Evolutionary conservation across 345 rosid species (phyloP), one percentile per base, ranked within the genome.

Genomic region (Excoecaria agallocha): DNA sequence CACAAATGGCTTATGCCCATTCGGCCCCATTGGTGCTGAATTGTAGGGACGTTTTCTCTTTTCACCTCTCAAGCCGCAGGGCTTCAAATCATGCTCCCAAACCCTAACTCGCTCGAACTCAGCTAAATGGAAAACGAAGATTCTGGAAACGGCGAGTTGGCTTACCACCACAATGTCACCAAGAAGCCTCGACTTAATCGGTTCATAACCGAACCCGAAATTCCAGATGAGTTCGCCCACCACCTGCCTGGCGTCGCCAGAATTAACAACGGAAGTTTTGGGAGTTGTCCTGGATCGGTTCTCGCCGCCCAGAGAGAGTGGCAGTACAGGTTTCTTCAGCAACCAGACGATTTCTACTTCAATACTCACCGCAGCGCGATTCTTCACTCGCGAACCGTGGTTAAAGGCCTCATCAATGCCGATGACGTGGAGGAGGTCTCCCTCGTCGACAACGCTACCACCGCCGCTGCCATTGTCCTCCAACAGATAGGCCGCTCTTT

Each of bases 201-300:
- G 12, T 49, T n/a, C 63, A 74, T 88, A 50, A 68, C 88, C 51
- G 90, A 81, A 10, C 15, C 80, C 5, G 89, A 87, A 76, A 87
- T 91, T 78, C 78, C 45, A 24, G 80, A 82, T 24, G 91, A 91
- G 80, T 91, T 91, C 87, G 80, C 97, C 46, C 97, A 91, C 87
- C 97, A 91, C 84, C 81, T 79, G 5, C 74, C 79, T 16, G 85
- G 82, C 50, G 62, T 89, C 9, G 89, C 92, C 22, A 77, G 92
- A 56, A 85, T 91, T 80, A 91, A 91, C 80, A 91, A 89, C 86
- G 97, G 94, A 24, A 91, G 97, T 84, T 91, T 86, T 80, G 97
- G 97, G 4, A 83, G 94, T 80, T 91, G 94, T 52, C 97, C 94
- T 2, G 64, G 84, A 46, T 89, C 94, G 10, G 86, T 91, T 10